These are phyloP conservation scores for Rhodotorula sp. DNA, from an alignment of 1,284 basidiomycete genomes.

Conservation along the genomic window DNA sequence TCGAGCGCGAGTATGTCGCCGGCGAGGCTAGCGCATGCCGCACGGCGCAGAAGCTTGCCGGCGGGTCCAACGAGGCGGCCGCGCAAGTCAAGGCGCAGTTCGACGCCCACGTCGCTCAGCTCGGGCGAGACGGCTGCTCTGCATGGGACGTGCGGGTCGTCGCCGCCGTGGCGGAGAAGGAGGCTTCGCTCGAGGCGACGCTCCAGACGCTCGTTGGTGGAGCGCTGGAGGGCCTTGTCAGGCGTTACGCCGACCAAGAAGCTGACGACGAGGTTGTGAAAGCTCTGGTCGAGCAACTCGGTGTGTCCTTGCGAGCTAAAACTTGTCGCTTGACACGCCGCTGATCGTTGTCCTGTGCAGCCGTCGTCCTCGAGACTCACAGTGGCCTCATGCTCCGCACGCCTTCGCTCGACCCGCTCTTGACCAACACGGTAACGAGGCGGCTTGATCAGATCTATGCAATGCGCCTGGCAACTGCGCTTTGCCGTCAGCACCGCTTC, in stretches of 20 bases:
- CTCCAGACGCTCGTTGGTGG: constrained; percentile 17
- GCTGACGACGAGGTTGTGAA: constrained; percentile 18
- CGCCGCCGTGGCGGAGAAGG: not conserved
- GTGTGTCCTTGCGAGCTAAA: constrained; percentile 1
- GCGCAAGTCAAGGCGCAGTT: not conserved
- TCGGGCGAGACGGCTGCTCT: constrained; percentile 13
- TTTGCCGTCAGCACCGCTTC: constrained; percentile 24
- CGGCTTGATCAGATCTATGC: constrained; percentile 22
- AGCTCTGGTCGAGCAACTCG: constrained; percentile 2
- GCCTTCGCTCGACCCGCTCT: constrained; percentile 30
- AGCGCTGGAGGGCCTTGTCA: constrained; percentile 15
- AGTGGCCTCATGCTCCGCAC: constrained; percentile 14
- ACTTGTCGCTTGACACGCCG: not conserved
- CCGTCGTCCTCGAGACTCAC: not conserved
- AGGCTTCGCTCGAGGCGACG: not conserved
- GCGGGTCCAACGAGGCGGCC: not conserved
- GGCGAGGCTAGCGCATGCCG: not conserved
- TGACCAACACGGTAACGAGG: constrained; percentile 27
- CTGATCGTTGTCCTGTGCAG: not conserved
- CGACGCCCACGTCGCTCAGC: constrained; percentile 2
- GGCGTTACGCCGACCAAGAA: constrained; percentile 25
- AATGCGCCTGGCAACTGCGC: constrained; percentile 8
- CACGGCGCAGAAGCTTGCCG: not conserved
- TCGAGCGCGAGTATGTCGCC: not conserved
- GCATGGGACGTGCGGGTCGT: constrained; percentile 17